Evolutionary conservation across 768 basidiomycete species (phyloP), one percentile per base, ranked within the genome.

Genomic region (Leccinum aurantiacum): DNA sequence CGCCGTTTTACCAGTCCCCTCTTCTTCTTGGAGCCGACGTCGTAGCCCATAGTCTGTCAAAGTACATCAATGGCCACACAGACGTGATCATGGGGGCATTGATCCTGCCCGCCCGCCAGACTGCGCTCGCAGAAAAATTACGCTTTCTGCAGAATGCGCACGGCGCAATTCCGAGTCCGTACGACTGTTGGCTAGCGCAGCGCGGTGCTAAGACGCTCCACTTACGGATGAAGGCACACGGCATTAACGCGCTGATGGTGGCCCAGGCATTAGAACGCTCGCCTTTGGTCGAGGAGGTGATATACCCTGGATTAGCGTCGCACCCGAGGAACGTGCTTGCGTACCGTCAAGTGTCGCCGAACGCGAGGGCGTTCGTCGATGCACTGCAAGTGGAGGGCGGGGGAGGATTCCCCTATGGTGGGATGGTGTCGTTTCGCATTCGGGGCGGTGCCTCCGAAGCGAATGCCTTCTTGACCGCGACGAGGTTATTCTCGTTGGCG

Each of bases 11-110:
- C 78, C 83, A 86, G 41, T 93, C 92, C 0, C 95, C 95, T 0
- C 85, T 98, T 35, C 82, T 89, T 58, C 87, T 84, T 27, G 85
- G 89, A 14, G 96, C 93, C 14, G 93, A 96, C 71, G 78, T 97
- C 64, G 91, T 93, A 65, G 62, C 93, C 5, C 93, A 97, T 78
- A 83, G 80, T 24, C 79, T 95, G 46, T 93, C 89, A 0, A 97
- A 98, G 75, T 97, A 96, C 77, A 79, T 96, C 69, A 92, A 93
- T 70, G 96, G 96, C 0, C 95, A 97, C 76, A 90, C 90, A 0
- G 95, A 98, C 71, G 91, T 96, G 70, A 80, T 97, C 67, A 91
- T 95, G 84, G 95, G 95, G 47, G 87, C 88, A 0, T 74, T 90
- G 57, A 85, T 95, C 64, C 80, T 95, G 6, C 86, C 90, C 8